phyloP scores from a whole-genome alignment of 495 filamentous ascomycete species.

The Penicillium manginii region DNA sequence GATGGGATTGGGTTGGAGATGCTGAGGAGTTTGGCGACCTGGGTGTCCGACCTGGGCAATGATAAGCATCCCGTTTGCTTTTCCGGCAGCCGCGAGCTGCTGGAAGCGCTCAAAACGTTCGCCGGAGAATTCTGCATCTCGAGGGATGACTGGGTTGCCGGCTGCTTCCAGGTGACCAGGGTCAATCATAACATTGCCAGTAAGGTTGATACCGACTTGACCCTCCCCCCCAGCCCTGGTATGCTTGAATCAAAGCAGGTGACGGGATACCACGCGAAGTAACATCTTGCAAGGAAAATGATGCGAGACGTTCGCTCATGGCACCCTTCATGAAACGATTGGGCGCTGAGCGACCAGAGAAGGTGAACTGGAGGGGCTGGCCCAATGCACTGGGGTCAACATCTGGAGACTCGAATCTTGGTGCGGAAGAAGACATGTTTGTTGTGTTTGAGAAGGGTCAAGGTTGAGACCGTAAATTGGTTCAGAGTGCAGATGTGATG shows the following conservation, averaged over 20 bases:
- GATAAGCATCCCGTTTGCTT: slow-evolving; percentile 57
- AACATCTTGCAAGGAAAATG: slow-evolving; percentile 55
- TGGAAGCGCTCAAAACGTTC: slow-evolving; percentile 62
- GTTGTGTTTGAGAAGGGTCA: neutral
- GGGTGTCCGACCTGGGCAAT: slow-evolving; percentile 66
- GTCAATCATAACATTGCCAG: slow-evolving; percentile 67
- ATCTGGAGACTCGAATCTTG: slow-evolving; percentile 26
- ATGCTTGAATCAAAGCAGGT: slow-evolving; percentile 59
- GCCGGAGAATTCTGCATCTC: slow-evolving; percentile 47
- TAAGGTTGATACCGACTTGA: slow-evolving; percentile 58
- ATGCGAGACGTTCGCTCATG: slow-evolving; percentile 63
- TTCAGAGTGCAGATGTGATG: neutral
- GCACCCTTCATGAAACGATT: slow-evolving; percentile 69
- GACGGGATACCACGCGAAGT: slow-evolving; percentile 59
- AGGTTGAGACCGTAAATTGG: neutral
- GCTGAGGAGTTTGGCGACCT: slow-evolving; percentile 57
- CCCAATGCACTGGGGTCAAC: slow-evolving; percentile 54
- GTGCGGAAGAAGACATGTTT: slow-evolving; percentile 9
- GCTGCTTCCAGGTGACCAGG: slow-evolving; percentile 60
- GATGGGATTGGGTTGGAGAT: slow-evolving; percentile 58
- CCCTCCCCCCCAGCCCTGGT: slow-evolving; percentile 65
- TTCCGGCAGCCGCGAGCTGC: slow-evolving; percentile 50
- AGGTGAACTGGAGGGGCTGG: slow-evolving; percentile 58
- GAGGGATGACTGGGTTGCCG: slow-evolving; percentile 62
- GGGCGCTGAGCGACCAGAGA: slow-evolving; percentile 55